Percentiles rank a stretch among this genome's conserved stretches.
These are phyloP conservation scores for Lyophyllum atratum DNA, from an alignment of 768 basidiomycete species.

Conservation along the genomic window DNA sequence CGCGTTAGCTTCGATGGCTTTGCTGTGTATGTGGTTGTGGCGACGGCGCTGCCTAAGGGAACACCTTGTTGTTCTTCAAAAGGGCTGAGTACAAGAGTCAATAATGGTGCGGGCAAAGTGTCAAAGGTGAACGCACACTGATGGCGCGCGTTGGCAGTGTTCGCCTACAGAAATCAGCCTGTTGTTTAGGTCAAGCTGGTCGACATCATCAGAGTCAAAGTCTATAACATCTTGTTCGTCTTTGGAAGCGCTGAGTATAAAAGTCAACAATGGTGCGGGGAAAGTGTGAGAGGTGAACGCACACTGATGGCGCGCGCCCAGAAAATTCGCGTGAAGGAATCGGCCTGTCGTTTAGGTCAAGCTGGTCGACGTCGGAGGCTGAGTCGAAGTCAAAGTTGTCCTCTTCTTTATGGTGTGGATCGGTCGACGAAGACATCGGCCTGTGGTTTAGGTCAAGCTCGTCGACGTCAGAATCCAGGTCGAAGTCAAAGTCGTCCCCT, in stretches of 20 bases:
- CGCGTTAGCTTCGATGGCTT: not conserved
- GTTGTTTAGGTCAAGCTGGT: not conserved
- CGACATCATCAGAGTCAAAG: too few relatives aligned
- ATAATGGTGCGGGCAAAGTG: not conserved
- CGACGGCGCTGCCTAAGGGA: not conserved
- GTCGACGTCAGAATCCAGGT: conserved; percentile 8
- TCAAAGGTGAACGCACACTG: not conserved
- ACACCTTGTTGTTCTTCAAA: not conserved
- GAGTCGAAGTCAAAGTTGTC: too few relatives aligned
- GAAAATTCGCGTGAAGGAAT: not conserved
- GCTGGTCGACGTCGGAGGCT: too few relatives aligned
- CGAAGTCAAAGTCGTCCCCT: conserved; percentile 4
- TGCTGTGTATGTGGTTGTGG: not conserved
- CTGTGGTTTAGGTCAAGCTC: not conserved
- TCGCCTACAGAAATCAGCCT: not conserved
- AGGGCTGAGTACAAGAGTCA: not conserved
- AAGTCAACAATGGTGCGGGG: not conserved
- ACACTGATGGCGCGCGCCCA: not conserved
- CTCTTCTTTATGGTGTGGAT: not conserved
- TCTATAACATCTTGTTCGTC: too few relatives aligned
- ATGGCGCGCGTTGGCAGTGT: not conserved
- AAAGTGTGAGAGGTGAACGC: not conserved
- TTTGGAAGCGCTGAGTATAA: too few relatives aligned
- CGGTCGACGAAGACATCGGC: not conserved
- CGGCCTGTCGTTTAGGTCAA: not conserved